phyloP scores from a whole-genome alignment of 345 rosid genomes.

The Litchi chinensis region DNA sequence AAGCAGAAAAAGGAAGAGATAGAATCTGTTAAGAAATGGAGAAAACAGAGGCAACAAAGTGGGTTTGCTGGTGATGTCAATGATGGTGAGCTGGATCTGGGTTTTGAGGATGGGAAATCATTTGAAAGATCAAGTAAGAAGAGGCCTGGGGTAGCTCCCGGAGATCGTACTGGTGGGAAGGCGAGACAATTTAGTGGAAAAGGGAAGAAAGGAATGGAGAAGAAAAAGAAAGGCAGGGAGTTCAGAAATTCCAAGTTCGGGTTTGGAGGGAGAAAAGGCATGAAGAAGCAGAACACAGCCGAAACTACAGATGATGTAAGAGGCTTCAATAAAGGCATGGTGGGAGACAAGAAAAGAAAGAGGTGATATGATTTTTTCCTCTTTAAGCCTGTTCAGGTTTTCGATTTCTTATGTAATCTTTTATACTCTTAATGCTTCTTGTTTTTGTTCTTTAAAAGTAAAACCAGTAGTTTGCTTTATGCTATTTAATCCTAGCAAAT shows the following conservation, averaged over 20 bases:
- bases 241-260: slow-evolving; percentile 60
- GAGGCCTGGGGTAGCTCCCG: slow-evolving; percentile 65
- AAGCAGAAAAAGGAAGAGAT: slow-evolving; percentile 73
- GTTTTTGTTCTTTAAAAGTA: background rate
- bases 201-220: slow-evolving; percentile 33
- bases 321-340: slow-evolving; percentile 38
- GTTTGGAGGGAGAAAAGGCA: slow-evolving; percentile 62
- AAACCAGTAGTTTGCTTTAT: background rate
- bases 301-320: slow-evolving; percentile 49
- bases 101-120: slow-evolving; percentile 62
- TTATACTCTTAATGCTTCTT: background rate
- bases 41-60: slow-evolving; percentile 87
- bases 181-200: slow-evolving; percentile 29
- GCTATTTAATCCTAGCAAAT: background rate
- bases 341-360: slow-evolving; percentile 64
- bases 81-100: slow-evolving; percentile 52
- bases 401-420: background rate
- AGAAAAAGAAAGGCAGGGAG: slow-evolving; percentile 41
- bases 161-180: slow-evolving; percentile 73
- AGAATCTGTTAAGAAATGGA: slow-evolving; percentile 81
- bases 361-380: slow-evolving; percentile 28
- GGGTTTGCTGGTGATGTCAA: slow-evolving; percentile 60
- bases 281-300: slow-evolving; percentile 67
- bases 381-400: background rate
- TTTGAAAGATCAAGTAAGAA: slow-evolving; percentile 67